Conservation (phyloP, 768 basidiomycete genomes). For the Lanmaoa pseudosensibilis region DNA sequence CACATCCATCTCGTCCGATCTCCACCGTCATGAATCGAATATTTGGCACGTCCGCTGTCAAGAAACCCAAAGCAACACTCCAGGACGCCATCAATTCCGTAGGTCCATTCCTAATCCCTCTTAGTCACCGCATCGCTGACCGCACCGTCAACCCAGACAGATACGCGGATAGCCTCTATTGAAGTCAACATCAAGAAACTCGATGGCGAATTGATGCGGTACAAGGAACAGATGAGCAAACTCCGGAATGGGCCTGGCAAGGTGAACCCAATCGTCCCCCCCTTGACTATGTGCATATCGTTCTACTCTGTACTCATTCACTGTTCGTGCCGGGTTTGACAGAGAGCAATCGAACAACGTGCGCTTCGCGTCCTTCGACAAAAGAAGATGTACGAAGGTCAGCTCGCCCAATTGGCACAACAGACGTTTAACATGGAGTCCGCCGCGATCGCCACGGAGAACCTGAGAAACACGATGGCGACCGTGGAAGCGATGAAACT, state of each 20-base stretch:
- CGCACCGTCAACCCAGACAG: conserved; percentile 57
- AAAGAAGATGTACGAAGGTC: conserved; percentile 93
- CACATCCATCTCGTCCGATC: not conserved
- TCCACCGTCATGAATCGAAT: conserved; percentile 69
- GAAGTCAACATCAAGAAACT: conserved; percentile 98
- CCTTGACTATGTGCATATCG: not conserved
- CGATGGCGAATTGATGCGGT: conserved; percentile 86
- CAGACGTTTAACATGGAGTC: conserved; percentile 99
- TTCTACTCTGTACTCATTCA: not conserved
- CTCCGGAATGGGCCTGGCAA: conserved; percentile 93
- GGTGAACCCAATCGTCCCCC: conserved; percentile 44
- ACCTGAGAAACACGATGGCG: conserved; percentile 97
- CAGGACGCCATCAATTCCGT: conserved; percentile 93
- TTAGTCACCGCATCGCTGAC: not conserved
- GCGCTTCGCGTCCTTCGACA: conserved; percentile 91
- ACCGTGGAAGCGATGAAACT: conserved; percentile 95
- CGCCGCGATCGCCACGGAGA: conserved; percentile 93
- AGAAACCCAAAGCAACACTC: conserved; percentile 83
- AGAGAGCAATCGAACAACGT: conserved; percentile 93
- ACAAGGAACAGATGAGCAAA: conserved; percentile 96
- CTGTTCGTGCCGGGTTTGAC: not conserved
- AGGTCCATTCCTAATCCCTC: conserved; percentile 27
- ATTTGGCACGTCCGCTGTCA: conserved; percentile 71
- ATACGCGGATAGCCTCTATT: conserved; percentile 78
- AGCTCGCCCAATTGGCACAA: conserved; percentile 86